phyloP scores from a whole-genome alignment of 202 grass and related monocot genomes.

The Dendrocalamus latiflorus region DNA sequence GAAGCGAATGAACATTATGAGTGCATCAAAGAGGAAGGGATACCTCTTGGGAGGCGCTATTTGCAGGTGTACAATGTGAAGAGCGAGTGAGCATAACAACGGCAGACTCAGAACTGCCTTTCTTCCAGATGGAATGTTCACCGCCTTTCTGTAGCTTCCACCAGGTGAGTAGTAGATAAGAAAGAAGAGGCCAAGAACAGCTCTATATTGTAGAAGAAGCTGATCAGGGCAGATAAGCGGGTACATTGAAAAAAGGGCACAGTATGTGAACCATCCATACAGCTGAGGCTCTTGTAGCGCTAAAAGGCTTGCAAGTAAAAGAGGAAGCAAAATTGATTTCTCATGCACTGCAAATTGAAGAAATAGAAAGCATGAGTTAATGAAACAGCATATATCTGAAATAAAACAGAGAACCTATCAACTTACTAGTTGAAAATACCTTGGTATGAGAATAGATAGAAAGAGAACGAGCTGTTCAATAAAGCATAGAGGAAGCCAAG shows the following conservation, averaged over 20 bases:
- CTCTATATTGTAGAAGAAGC: slow-evolving; percentile 74
- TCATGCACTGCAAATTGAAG: slow-evolving; percentile 75
- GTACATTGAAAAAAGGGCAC: slow-evolving; percentile 83
- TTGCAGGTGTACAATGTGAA: slow-evolving; percentile 60
- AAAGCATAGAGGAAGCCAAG: slow-evolving; percentile 83
- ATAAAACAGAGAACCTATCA: background rate
- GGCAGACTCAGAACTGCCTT: slow-evolving; percentile 48
- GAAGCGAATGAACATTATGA: slow-evolving; percentile 86
- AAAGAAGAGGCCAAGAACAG: slow-evolving; percentile 64
- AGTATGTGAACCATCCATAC: slow-evolving; percentile 77
- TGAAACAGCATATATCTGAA: background rate
- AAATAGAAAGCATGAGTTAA: slow-evolving; percentile 10
- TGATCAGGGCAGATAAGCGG: slow-evolving; percentile 71
- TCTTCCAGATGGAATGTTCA: slow-evolving; percentile 23
- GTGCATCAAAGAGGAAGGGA: slow-evolving; percentile 77
- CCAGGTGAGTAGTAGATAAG: slow-evolving; percentile 66
- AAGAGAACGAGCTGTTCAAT: slow-evolving; percentile 76
- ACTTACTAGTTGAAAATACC: slow-evolving; percentile 43
- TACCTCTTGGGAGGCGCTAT: slow-evolving; percentile 71
- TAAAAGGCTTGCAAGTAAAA: slow-evolving; percentile 90
- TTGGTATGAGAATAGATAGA: slow-evolving; percentile 92
- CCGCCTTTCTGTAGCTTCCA: slow-evolving; percentile 8
- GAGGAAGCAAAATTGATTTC: slow-evolving; percentile 95
- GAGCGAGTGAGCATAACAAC: slow-evolving; percentile 45
- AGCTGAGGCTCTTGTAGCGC: slow-evolving; percentile 63